Conservation (phyloP, 306 rosid genomes). For the Sechiopsis laciniata region DNA sequence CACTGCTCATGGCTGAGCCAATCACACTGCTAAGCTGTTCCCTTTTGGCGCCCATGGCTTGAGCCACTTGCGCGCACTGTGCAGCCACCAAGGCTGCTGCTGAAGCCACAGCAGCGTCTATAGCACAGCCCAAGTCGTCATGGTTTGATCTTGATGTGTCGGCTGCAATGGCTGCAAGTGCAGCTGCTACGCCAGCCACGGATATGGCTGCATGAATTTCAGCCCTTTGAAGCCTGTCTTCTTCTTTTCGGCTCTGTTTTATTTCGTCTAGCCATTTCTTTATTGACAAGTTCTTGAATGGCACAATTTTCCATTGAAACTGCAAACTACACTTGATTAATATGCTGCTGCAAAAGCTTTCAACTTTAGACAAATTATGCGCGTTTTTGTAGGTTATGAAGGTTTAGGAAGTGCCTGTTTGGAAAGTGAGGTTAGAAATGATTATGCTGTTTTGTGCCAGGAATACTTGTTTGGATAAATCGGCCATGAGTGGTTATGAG, state of each 20-base stretch:
- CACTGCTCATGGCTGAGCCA: slow-evolving; percentile 62
- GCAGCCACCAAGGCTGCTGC: slow-evolving; percentile 83
- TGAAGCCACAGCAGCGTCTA: slow-evolving; percentile 74
- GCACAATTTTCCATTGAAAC: slow-evolving; percentile 80
- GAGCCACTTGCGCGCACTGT: slow-evolving; percentile 88
- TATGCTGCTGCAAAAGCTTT: too few relatives aligned
- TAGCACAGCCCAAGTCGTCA: slow-evolving; percentile 34
- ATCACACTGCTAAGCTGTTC: slow-evolving; percentile 52
- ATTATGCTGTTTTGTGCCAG: too few relatives aligned
- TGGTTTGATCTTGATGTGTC: slow-evolving; percentile 32
- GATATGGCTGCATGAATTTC: slow-evolving; percentile 94
- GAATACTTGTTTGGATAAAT: too few relatives aligned
- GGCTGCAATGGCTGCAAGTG: slow-evolving; percentile 76
- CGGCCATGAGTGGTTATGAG: too few relatives aligned
- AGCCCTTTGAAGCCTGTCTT: slow-evolving; percentile 68
- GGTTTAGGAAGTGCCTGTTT: too few relatives aligned
- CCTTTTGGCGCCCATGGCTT: slow-evolving; percentile 85
- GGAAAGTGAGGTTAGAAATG: too few relatives aligned
- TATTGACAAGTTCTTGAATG: slow-evolving; percentile 61
- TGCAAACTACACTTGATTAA: slow-evolving; percentile 9
- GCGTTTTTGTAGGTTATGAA: too few relatives aligned
- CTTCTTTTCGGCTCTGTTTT: slow-evolving; percentile 62
- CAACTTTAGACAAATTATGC: too few relatives aligned
- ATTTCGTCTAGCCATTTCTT: slow-evolving; percentile 86
- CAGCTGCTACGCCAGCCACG: slow-evolving; percentile 88